Base-by-base conservation (phyloP, 2,329 filamentous ascomycete genomes). In the Metarhizium sp. region DNA sequence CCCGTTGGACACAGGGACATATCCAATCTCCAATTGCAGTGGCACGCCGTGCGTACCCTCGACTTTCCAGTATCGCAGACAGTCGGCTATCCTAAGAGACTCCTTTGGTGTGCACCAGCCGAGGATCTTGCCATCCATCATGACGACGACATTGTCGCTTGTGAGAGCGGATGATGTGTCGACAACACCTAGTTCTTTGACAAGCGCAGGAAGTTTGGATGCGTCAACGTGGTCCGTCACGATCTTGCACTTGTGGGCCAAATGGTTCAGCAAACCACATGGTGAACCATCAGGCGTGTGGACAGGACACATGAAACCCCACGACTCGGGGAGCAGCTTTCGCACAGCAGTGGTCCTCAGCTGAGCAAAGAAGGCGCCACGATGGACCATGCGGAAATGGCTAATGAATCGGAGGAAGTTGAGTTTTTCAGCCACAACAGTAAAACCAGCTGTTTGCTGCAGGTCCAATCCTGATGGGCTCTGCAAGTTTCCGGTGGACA, bases 361-460 rank as follows among this genome's bases (percentile, higher is more conserved):
- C 69, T 97, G 90, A 3, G 94, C 94, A 70, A 99, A 99, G 81
- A 99, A 99, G 68, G 90, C 94, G 78, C 94, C 94, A 84, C 94
- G 85, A 75, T 99, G 94, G 56, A 99, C 90, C 91, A 96, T 96
- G 62, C 94, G 88, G 80, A 99, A 99, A 72, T 99, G 94, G 71
- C 90, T 94, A 75, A 99, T 95, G 75, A 97, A 99, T 65, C 94
- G 90, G 66, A 95, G 84, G 70, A 97, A 99, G 75, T 99, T 99
- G 69, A 99, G 92, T 79, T 97, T 97, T 70, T 99, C 94, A 2
- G 94, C 94, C 52, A 97, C 92, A 52, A 99, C 91, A 0, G 90
- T 95, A 71, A 95, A 99, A 59, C 94, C 94, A 13, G 92, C 94
- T 0, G 87, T 86, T 71, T 99, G 94, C 68, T 97, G 94, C 65